These are phyloP conservation scores for Metarhizium album DNA, from an alignment of 2,329 filamentous ascomycete genomes.

Conservation along the genomic window DNA sequence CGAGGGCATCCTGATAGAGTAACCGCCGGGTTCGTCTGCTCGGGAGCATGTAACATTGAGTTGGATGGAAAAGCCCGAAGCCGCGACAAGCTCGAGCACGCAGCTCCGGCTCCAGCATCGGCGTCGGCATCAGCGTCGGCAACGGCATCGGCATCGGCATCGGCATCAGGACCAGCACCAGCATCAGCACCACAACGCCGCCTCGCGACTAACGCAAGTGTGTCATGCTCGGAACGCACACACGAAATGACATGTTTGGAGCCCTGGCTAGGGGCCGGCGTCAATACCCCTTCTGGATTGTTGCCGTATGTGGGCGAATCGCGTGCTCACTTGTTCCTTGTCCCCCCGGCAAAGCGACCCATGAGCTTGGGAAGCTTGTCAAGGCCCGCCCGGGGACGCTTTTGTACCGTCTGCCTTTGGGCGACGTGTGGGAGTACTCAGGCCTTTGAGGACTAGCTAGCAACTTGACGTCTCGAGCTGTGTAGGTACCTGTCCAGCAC, in stretches of 20 bases:
- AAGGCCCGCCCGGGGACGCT: not conserved
- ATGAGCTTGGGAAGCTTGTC: constrained; percentile 1
- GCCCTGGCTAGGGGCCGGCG: not conserved
- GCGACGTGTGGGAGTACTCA: too few relatives aligned
- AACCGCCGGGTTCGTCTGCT: not conserved
- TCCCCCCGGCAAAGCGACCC: too few relatives aligned
- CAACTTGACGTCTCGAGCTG: too few relatives aligned
- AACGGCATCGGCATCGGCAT: not conserved
- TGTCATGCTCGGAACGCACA: not conserved
- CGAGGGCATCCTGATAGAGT: not conserved
- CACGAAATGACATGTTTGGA: not conserved
- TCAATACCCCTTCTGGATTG: not conserved
- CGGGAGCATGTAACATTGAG: not conserved
- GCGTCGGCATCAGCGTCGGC: too few relatives aligned
- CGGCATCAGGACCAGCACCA: too few relatives aligned
- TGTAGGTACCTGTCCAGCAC: too few relatives aligned
- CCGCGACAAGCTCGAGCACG: not conserved
- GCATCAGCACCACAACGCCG: not conserved
- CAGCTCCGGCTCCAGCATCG: not conserved
- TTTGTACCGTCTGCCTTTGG: too few relatives aligned
- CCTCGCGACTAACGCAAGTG: not conserved
- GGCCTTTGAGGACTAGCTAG: too few relatives aligned
- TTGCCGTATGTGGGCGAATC: constrained; percentile 3
- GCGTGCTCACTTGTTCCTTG: not conserved
- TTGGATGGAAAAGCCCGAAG: too few relatives aligned